Evolutionary conservation across 305 asterid species (phyloP), one percentile per base, ranked within the genome.

Genomic region (Plantago rigida): DNA sequence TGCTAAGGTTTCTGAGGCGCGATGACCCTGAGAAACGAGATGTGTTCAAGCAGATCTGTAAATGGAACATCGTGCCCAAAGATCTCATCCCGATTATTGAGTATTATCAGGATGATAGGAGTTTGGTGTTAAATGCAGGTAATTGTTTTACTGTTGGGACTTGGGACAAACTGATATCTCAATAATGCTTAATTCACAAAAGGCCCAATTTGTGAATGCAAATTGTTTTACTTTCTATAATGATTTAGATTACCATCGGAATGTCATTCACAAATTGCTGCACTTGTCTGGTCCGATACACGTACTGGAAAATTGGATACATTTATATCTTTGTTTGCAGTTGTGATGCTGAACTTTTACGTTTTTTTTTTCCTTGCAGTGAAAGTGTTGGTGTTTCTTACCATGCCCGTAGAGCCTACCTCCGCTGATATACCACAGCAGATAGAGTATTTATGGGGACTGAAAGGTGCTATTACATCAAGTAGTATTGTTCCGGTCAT

Each of bases 21-120:
- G 99, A 92, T 59, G 96, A 89, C 71, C 97, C 95, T 48, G 89
- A 82, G 73, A 78, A 78, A 56, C 83, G 99, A 63, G 96, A 89
- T 28, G 97, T 92, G 71, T 92, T 92, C 79, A 92, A 85, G 81
- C 97, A 89, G 77, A 64, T 86, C 41, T 92, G 96, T 73, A 89
- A 82, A 73, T 92, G 99, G 99, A 86, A 89, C 39, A 82, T 67
- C 3, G 83, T 78, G 47, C 82, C 82, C 14, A 82, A 83, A 63
- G 84, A 92, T 70, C 71, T 92, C 80, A 69, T 92, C 55, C 99
- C 99, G 24, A 89, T 92, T 48, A 81, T 89, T 12, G 87, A 84
- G 58, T 73, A 65, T 64, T 85, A 69, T 58, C 92, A 80, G 36
- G 95, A 87, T 31, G 97, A 92, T 57, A 89, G 87, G 14, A 83